Percentiles rank a stretch among this genome's conserved stretches.
These are phyloP conservation scores for Opeltia flavorubescens DNA, from an alignment of 495 filamentous ascomycete species.

Conservation along the genomic window DNA sequence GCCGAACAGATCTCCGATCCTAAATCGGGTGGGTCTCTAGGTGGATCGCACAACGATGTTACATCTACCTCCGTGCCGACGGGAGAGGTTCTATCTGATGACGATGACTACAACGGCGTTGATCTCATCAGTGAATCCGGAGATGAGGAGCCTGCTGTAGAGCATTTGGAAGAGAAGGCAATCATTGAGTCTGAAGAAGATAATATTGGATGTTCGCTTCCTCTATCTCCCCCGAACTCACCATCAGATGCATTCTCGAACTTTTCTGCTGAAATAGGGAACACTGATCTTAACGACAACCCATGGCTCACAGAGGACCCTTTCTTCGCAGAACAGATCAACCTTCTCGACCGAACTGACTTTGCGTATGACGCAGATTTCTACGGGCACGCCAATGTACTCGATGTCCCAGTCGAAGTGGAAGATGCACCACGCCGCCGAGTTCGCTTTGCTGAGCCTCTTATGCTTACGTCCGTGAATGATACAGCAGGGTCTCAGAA, in stretches of 20 bases:
- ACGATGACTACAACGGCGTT: conserved; percentile 58
- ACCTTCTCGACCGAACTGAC: conserved; percentile 10
- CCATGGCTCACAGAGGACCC: conserved; percentile 31
- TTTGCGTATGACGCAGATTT: conserved; percentile 29
- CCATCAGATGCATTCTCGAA: conserved; percentile 10
- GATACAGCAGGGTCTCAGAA: conserved; percentile 3
- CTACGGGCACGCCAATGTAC: not conserved
- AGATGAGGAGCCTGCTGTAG: conserved; percentile 59
- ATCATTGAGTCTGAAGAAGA: conserved; percentile 47
- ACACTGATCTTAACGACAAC: conserved; percentile 30
- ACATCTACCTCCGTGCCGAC: not conserved
- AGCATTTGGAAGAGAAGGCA: conserved; percentile 57
- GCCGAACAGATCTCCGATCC: not conserved
- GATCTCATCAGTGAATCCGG: conserved; percentile 67
- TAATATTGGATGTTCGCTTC: conserved; percentile 15
- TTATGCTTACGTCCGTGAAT: not conserved
- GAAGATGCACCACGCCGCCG: conserved; percentile 4
- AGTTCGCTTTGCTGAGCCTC: conserved; percentile 12
- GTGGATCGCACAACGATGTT: not conserved
- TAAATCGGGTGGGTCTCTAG: not conserved
- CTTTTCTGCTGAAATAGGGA: conserved; percentile 4
- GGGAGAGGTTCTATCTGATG: conserved; percentile 28
- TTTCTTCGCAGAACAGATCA: conserved; percentile 36
- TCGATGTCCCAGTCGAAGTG: not conserved
- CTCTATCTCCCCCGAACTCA: conserved; percentile 17